phyloP scores from a whole-genome alignment of 495 filamentous ascomycete genomes.

The Daldinia caldariorum region DNA sequence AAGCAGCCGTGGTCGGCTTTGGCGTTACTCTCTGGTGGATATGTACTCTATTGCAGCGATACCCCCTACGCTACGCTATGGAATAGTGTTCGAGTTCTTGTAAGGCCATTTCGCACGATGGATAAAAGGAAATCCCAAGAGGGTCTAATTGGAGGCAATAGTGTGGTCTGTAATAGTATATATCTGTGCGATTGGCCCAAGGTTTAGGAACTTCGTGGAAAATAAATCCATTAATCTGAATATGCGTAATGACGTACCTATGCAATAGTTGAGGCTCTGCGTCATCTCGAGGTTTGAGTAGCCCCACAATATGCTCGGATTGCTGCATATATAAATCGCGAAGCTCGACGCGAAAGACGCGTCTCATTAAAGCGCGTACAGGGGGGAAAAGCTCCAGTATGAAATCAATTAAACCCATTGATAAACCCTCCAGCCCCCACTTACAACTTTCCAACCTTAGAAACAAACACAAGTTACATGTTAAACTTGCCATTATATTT shows the following conservation, averaged over 20 bases:
- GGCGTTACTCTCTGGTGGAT: constrained; percentile 33
- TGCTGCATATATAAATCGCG: constrained; percentile 21
- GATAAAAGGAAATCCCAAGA: constrained; percentile 12
- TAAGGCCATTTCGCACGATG: constrained; percentile 2
- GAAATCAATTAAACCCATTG: constrained; percentile 20
- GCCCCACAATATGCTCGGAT: constrained; percentile 27
- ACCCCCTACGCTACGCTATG: constrained; percentile 34
- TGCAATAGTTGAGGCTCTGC: constrained; percentile 2
- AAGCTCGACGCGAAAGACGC: constrained; percentile 41
- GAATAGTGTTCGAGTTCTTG: constrained; percentile 22
- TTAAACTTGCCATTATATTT: constrained; percentile 21
- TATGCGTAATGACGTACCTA: constrained; percentile 7
- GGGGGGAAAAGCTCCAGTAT: constrained; percentile 13
- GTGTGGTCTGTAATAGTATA: constrained; percentile 1
- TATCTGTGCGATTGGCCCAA: not conserved
- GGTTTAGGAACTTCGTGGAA: not conserved
- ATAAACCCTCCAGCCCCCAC: constrained; percentile 35
- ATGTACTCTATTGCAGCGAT: constrained; percentile 39
- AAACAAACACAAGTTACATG: constrained; percentile 28
- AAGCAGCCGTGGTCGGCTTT: constrained; percentile 24
- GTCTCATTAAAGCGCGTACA: constrained; percentile 36
- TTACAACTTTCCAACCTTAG: constrained; percentile 23
- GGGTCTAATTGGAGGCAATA: constrained; percentile 12
- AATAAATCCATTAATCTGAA: not conserved
- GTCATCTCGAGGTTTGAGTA: not conserved